A percentile compares a stretch with the other conserved stretches of the same genome.
Conservation (phyloP, 1,139 yeast genomes). For the Wickerhamiella infanticola region DNA sequence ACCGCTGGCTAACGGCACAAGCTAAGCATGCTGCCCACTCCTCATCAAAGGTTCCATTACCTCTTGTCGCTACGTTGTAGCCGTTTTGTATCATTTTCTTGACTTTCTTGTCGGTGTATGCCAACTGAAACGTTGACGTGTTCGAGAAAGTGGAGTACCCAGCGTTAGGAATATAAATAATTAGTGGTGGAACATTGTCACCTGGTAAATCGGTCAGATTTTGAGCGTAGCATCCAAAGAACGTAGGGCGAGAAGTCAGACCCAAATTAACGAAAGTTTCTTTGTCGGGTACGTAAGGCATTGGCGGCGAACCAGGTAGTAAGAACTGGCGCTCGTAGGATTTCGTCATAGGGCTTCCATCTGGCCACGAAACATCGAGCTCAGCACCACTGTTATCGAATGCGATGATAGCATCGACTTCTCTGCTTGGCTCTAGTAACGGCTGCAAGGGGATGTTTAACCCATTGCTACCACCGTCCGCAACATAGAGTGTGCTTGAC, state of each 20-base stretch:
- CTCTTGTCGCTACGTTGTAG: slow-evolving; percentile 56
- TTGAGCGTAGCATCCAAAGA: slow-evolving; percentile 61
- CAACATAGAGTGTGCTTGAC: slow-evolving; percentile 31
- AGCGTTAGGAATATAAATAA: slow-evolving; percentile 65
- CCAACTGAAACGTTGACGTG: slow-evolving; percentile 54
- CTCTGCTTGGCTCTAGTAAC: slow-evolving; percentile 51
- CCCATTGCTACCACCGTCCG: slow-evolving; percentile 68
- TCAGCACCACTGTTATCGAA: slow-evolving; percentile 85
- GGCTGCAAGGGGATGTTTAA: slow-evolving; percentile 75
- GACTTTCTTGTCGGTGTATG: slow-evolving; percentile 44
- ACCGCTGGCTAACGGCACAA: slow-evolving; percentile 75
- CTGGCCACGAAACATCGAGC: slow-evolving; percentile 34
- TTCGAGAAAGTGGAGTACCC: slow-evolving; percentile 54
- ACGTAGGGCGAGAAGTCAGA: slow-evolving; percentile 45
- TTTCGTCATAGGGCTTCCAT: slow-evolving; percentile 52
- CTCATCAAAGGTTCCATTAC: slow-evolving; percentile 51
- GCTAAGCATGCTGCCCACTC: slow-evolving; percentile 71
- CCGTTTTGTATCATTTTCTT: slow-evolving; percentile 56
- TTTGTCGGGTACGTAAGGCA: slow-evolving; percentile 70
- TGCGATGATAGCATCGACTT: slow-evolving; percentile 64
- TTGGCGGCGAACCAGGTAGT: slow-evolving; percentile 25
- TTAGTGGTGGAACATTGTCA: slow-evolving; percentile 40
- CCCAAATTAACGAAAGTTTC: slow-evolving; percentile 37
- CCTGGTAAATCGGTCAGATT: slow-evolving; percentile 31
- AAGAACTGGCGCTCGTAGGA: slow-evolving; percentile 58